These are phyloP conservation scores for Saccharomyces hybrid DNA, from an alignment of 1,139 yeast genomes.

Conservation along the genomic window DNA sequence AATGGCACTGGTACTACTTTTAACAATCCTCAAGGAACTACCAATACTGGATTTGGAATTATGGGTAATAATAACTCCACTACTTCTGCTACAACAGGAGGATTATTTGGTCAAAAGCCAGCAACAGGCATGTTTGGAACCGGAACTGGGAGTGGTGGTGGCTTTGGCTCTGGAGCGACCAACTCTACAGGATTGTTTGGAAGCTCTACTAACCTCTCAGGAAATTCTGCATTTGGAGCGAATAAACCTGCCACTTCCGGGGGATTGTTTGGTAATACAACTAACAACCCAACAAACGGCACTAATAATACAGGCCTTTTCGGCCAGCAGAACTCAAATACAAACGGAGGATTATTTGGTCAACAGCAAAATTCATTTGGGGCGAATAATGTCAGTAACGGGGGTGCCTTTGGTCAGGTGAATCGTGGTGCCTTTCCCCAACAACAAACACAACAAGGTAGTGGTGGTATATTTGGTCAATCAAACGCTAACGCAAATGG, in stretches of 20 bases:
- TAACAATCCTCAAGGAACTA: constrained; percentile 31
- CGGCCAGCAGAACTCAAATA: constrained; percentile 21
- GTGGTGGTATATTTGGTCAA: constrained; percentile 19
- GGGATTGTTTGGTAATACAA: constrained; percentile 34
- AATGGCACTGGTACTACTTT: constrained; percentile 23
- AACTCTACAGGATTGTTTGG: constrained; percentile 14
- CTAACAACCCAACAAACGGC: constrained; percentile 11
- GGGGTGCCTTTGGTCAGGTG: constrained; percentile 17
- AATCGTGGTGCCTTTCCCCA: constrained; percentile 29
- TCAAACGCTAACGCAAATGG: constrained; percentile 19
- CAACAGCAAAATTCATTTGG: constrained; percentile 21
- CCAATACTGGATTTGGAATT: constrained; percentile 16
- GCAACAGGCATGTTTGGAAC: constrained; percentile 8
- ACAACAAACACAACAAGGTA: constrained; percentile 2
- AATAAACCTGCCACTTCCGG: constrained; percentile 13
- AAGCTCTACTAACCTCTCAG: constrained; percentile 2
- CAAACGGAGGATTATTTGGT: constrained; percentile 4
- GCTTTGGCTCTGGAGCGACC: constrained; percentile 36
- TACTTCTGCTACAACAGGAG: constrained; percentile 17
- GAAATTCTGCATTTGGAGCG: constrained; percentile 1
- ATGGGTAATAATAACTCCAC: constrained; percentile 14
- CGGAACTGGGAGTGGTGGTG: constrained; percentile 24
- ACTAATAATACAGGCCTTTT: constrained; percentile 27
- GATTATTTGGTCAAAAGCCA: constrained; percentile 28
- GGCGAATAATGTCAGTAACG: constrained; percentile 4